Evolutionary conservation across 2,329 filamentous ascomycete genomes (phyloP).

Genomic region (Neofusicoccum sp.): DNA sequence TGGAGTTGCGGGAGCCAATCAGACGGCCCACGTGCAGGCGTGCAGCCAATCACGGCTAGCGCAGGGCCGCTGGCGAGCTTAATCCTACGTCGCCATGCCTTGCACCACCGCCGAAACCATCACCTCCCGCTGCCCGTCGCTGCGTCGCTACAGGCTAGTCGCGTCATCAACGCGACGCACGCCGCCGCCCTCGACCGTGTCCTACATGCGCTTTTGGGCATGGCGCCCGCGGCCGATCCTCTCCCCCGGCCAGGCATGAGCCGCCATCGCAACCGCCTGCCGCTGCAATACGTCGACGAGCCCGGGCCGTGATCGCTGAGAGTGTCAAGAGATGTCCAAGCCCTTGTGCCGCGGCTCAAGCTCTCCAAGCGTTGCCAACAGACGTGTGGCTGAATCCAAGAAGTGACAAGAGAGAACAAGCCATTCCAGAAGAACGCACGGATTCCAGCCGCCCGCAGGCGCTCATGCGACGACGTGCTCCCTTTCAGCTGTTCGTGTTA

Average conservation of each 20-base stretch:
- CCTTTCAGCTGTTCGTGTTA: background rate
- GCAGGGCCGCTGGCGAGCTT: background rate
- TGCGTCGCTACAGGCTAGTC: background rate
- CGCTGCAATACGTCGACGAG: background rate
- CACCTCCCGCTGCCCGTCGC: background rate
- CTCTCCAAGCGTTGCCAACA: constrained; percentile 7
- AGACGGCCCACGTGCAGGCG: background rate
- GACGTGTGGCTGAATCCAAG: background rate
- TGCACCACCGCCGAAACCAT: background rate
- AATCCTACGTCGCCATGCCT: constrained; percentile 3
- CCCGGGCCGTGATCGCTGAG: background rate
- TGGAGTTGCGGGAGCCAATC: constrained; percentile 3
- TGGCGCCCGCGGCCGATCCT: background rate
- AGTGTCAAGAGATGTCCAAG: constrained; percentile 4
- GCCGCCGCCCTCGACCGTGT: background rate
- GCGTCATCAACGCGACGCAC: background rate
- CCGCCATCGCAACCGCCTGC: background rate
- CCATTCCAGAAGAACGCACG: background rate
- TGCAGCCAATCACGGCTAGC: background rate
- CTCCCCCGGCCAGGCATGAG: background rate
- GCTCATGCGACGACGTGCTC: background rate
- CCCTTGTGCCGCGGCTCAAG: background rate
- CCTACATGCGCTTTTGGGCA: background rate
- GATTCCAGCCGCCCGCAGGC: background rate
- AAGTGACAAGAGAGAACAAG: background rate